Conservation (phyloP, 306 rosid species). For the Dalbergia cochinchinensis region DNA sequence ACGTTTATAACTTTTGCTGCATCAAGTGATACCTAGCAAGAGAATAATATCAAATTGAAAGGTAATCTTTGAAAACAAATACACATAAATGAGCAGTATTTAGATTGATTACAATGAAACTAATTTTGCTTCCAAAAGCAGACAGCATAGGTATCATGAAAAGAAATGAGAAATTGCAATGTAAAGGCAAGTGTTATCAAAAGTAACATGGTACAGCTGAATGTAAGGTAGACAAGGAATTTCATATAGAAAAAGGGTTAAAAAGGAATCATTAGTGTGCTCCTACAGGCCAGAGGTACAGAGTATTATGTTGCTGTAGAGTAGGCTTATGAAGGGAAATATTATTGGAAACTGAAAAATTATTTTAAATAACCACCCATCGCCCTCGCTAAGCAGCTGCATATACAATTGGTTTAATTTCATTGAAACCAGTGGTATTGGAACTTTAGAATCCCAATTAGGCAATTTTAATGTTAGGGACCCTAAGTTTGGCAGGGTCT, state of each 20-base stretch:
- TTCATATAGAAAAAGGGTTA: not conserved
- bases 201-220: slow-evolving; percentile 1
- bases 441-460: not conserved
- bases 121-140: slow-evolving; percentile 5
- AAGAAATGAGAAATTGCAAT: slow-evolving; percentile 7
- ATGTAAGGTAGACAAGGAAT: not conserved
- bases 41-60: slow-evolving; percentile 27
- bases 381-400: not conserved
- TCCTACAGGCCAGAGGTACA: not conserved
- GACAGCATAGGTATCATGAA: not conserved
- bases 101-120: not conserved
- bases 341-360: not conserved
- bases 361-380: not conserved
- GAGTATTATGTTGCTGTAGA: not conserved
- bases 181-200: not conserved
- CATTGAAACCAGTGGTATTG: not conserved
- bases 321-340: not conserved
- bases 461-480: not conserved
- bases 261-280: not conserved
- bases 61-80: slow-evolving; percentile 17
- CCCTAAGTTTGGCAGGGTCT: no score
- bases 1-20: slow-evolving; percentile 92
- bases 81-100: slow-evolving; percentile 4
- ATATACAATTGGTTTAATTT: not conserved
- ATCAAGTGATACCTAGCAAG: slow-evolving; percentile 85